phyloP scores from a whole-genome alignment of 2,329 filamentous ascomycete genomes.

The Ceratocystis huliohia region DNA sequence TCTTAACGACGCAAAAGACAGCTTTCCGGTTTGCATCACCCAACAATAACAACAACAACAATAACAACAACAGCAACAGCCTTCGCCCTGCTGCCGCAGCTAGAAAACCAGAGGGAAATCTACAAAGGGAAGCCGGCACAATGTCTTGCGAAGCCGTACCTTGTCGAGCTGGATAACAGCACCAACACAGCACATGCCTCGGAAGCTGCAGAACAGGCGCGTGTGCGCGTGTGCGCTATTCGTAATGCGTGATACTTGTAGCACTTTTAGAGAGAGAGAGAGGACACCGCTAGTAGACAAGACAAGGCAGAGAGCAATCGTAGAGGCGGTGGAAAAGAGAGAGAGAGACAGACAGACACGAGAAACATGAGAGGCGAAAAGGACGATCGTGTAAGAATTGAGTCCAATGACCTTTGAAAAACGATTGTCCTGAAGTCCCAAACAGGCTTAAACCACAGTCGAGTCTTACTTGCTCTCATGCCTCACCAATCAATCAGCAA shows the following conservation, averaged over 20 bases:
- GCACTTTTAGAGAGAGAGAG: neutral
- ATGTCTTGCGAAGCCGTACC: neutral
- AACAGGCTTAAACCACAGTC: too few species aligned
- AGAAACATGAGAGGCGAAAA: too few species aligned
- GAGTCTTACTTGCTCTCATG: too few species aligned
- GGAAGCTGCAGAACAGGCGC: neutral
- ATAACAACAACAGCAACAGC: too few species aligned
- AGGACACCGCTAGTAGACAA: neutral
- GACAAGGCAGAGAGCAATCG: neutral
- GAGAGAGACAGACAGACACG: neutral
- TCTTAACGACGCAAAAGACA: neutral
- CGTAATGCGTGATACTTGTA: neutral
- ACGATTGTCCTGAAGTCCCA: too few species aligned
- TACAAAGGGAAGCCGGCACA: neutral
- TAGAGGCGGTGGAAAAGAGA: neutral
- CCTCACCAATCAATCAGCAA: too few species aligned
- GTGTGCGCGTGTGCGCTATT: too few species aligned
- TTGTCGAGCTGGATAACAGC: neutral
- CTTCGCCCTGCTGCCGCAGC: too few species aligned
- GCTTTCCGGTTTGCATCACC: neutral
- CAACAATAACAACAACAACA: too few species aligned
- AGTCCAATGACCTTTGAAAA: too few species aligned
- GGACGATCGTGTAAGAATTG: too few species aligned
- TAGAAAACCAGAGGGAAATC: neutral
- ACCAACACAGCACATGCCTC: neutral